These are phyloP conservation scores for Trametes coccinea DNA, from an alignment of 768 basidiomycete genomes.

Conservation along the genomic window DNA sequence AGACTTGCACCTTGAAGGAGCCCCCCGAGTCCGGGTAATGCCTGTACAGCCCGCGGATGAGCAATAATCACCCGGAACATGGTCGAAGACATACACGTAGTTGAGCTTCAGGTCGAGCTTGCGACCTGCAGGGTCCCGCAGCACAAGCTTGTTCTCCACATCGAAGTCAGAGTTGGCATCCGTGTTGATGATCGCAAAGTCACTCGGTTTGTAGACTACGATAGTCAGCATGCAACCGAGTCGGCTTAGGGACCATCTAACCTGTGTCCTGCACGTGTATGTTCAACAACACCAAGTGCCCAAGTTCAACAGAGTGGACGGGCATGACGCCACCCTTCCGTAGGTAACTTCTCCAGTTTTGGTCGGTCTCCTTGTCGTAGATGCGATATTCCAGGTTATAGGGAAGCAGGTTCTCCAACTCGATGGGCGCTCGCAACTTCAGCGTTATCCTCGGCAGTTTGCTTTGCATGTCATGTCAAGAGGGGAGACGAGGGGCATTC, in stretches of 20 bases:
- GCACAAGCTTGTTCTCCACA: constrained; percentile 66
- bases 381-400: constrained; percentile 96
- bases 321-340: constrained; percentile 94
- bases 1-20: constrained; percentile 95
- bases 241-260: constrained; percentile 32
- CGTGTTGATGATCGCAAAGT: constrained; percentile 96
- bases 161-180: constrained; percentile 90
- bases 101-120: constrained; percentile 84
- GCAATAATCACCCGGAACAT: neutral
- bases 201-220: constrained; percentile 87
- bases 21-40: constrained; percentile 89
- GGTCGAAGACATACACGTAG: constrained; percentile 67
- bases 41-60: constrained; percentile 34
- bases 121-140: constrained; percentile 72
- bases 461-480: constrained; percentile 40
- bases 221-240: neutral
- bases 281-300: constrained; percentile 87
- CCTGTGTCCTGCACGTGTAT: constrained; percentile 91
- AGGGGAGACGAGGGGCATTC: neutral
- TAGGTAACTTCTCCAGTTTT: constrained; percentile 93
- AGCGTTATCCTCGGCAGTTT: constrained; percentile 84
- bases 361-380: constrained; percentile 92
- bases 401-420: constrained; percentile 93
- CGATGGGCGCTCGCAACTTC: constrained; percentile 88
- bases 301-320: constrained; percentile 91